Base-by-base conservation (phyloP, 1,139 yeast genomes). In the Taphrina deformans region DNA sequence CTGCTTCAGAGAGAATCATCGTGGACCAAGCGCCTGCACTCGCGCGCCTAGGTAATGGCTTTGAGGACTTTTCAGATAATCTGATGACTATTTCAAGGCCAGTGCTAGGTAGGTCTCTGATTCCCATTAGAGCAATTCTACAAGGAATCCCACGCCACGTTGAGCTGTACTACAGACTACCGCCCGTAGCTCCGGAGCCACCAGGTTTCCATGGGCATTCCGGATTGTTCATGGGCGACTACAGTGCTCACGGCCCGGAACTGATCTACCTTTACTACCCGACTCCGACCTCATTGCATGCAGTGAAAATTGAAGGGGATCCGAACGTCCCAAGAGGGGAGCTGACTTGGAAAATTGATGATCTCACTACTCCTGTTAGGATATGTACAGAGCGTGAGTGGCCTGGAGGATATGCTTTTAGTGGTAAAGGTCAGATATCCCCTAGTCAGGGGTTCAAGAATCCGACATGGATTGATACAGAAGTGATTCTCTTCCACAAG, bases 271-370 rank as follows among this genome's bases (percentile, higher is more conserved):
- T 51, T 2, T 33, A 51, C 41, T 51, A 51, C 35, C 55, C 55
- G 55, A 51, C 27, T 2, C 55, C 55, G 5, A 51, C 55, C 7
- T 31, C 55, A 1, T 16, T 51, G 24, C 55, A 51, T 27, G 55
- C 55, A 10, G 40, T 51, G 14, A 51, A 51, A 21, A 33, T 31
- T 26, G 12, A 27, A 48, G 73, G 76, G 0, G 74, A 72, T 53
- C 70, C 70, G 5, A 67, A 67, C 45, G 71, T 75, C 2, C 75
- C 76, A 10, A 68, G 76, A 12, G 76, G 76, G 3, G 76, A 74
- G 56, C 51, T 67, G 41, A 64, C 70, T 26, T 74, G 75, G 59
- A 61, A 68, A 35, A 72, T 72, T 14, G 73, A 70, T 12, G 71
- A 74, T 60, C 63, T 72, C 27, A 60, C 60, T 10, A 67, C 69